phyloP scores from a whole-genome alignment of 495 filamentous ascomycete species.

The Penicillium goetzii region DNA sequence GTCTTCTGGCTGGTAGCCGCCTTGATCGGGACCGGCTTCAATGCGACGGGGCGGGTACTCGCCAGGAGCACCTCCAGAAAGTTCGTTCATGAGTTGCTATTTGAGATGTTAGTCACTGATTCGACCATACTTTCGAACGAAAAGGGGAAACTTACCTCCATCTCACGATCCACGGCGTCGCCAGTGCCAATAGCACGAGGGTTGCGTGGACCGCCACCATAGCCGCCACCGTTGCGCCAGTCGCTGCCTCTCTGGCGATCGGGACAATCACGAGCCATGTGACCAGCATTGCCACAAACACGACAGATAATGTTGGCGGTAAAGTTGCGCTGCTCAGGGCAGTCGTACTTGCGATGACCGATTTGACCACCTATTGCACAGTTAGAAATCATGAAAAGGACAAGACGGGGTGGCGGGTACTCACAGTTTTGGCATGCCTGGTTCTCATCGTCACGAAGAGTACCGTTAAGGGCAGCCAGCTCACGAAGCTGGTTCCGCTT shows the following conservation, averaged over 20 bases:
- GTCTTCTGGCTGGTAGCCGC: constrained; percentile 50
- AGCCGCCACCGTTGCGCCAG: constrained; percentile 75
- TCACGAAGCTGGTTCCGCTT: constrained; percentile 98
- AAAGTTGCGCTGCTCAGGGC: constrained; percentile 95
- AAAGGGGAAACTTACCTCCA: constrained; percentile 70
- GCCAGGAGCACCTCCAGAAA: constrained; percentile 74
- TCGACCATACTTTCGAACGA: neutral
- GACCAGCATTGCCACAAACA: constrained; percentile 92
- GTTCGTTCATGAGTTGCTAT: constrained; percentile 96
- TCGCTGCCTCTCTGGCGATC: constrained; percentile 87
- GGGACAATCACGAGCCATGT: constrained; percentile 93
- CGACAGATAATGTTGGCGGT: constrained; percentile 99
- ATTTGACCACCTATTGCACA: constrained; percentile 76
- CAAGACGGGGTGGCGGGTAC: constrained; percentile 24
- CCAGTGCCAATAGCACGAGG: constrained; percentile 72
- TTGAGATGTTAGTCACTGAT: constrained; percentile 37
- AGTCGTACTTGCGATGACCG: constrained; percentile 98
- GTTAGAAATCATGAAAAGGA: constrained; percentile 15
- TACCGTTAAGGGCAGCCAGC: constrained; percentile 96
- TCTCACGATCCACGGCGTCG: constrained; percentile 90
- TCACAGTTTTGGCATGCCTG: constrained; percentile 98
- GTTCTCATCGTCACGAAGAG: constrained; percentile 97
- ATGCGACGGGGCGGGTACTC: constrained; percentile 76
- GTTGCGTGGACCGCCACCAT: constrained; percentile 41
- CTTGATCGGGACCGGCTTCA: constrained; percentile 75